Base-by-base conservation (phyloP, 306 rosid genomes). In the Senna siamea region DNA sequence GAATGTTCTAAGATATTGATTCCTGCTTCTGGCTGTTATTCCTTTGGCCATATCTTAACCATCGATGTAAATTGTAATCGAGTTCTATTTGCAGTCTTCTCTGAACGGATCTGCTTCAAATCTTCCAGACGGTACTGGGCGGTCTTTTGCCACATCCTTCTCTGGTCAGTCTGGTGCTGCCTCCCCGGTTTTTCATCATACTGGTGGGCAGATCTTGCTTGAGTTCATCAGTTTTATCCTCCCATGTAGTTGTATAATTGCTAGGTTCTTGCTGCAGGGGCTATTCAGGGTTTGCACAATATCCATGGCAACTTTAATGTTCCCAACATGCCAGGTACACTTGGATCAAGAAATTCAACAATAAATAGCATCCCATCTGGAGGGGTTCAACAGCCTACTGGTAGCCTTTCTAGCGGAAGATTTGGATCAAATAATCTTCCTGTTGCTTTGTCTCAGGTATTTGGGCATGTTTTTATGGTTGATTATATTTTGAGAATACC, bases 81-180 rank as follows among this genome's bases (percentile, higher is more conserved):
- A 35, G 26, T 75, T 70, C 48, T 74, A 43, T 59, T 77, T 81
- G 80, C 89, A 95, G 99, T 92, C 98, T 85, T 92, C 99, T 55
- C 75, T 92, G 75, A 95, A 92, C 4, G 95, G 97, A 71, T 90
- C 99, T 54, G 86, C 96, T 67, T 90, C 99, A 64, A 95, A 95
- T 87, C 87, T 88, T 81, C 93, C 86, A 61, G 99, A 95, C 30
- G 82, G 92, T 62, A 68, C 85, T 62, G 98, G 98, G 50, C 89
- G 99, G 83, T 85, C 96, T 76, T 92, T 88, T 85, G 78, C 93
- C 5, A 60, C 97, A 17, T 92, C 98, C 34, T 95, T 92, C 88
- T 92, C 99, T 81, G 90, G 93, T 82, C 99, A 95, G 84, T 90
- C 97, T 83, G 99, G 97, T 80, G 96, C 93, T 9, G 96, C 93